Evolutionary conservation across 805 yeast species (phyloP), one percentile per base, ranked within the genome.

Genomic region (Ogataea ganodermae): DNA sequence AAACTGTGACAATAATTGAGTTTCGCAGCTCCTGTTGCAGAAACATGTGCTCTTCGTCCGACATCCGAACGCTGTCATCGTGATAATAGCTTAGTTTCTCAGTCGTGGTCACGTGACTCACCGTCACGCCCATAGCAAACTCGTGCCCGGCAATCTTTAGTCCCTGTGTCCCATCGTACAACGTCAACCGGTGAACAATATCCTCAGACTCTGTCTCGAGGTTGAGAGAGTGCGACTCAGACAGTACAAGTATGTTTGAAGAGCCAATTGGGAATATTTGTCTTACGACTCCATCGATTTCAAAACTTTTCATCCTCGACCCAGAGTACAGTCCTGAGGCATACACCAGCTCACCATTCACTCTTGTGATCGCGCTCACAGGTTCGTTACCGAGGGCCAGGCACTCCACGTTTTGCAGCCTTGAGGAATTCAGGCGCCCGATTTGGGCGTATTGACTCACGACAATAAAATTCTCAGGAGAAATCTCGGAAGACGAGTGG

Each of bases 51-150:
- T 44, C 47, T 6, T 52, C 37, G 2, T 48, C 48, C 5, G 41
- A 41, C 7, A 50, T 27, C 6, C 43, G 44, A 18, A 27, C 13
- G 18, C 44, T 30, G 9, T 57, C 52, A 1, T 47, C 44, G 22
- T 49, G 39, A n/a, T 28, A 44, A 6, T 40, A 48, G n/a, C 32
- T 32, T 1, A 48, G 26, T 3, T 20, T 17, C 3, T 33, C 26
- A 7, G 46, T 17, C 6, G 45, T 28, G 1, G 47, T 8, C 14
- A 59, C 23, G 38, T 47, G 48, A 17, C 35, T 50, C 6, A 51
- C 57, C 27, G 16, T 35, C 27, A 45, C 39, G 17, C 52, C 51
- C 2, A 44, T 35, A 16, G 56, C 59, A 36, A 60, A 55, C 37
- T 54, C 51, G 26, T 44, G 46, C 35, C 36, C 45, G 12, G 35